Evolutionary conservation across 176 grass and related monocot species (phyloP).

Genomic region (Carex cristatella): DNA sequence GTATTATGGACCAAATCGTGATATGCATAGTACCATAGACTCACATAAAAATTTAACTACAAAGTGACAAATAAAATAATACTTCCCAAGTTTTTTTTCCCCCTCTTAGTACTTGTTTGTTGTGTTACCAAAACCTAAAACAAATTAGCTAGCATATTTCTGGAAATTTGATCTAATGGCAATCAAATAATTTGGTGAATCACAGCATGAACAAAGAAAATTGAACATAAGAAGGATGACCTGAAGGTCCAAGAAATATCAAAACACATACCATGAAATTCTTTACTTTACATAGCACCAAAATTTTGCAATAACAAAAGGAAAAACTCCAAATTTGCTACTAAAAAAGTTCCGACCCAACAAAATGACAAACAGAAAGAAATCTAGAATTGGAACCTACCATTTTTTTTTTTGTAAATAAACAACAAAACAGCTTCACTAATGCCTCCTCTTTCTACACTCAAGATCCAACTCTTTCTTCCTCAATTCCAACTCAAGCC

Average conservation of each 20-base stretch:
- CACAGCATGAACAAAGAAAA: not conserved
- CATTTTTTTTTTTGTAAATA: not conserved
- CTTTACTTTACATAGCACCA: not conserved
- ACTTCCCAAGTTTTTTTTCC: not conserved
- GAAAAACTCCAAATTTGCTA: not conserved
- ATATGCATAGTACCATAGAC: no score
- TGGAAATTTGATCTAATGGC: not conserved
- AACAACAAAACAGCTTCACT: not conserved
- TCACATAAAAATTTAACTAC: not conserved
- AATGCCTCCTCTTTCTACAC: constrained; percentile 39
- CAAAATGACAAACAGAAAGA: not conserved
- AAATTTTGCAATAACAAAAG: constrained; percentile 5
- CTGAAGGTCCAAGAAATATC: not conserved
- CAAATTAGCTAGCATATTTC: not conserved
- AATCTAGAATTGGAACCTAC: not conserved
- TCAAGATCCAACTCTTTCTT: constrained; percentile 60
- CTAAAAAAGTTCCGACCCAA: not conserved
- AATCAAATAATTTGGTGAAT: not conserved
- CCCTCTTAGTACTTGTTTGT: not conserved
- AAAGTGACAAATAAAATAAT: not conserved
- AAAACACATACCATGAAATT: not conserved
- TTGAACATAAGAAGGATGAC: not conserved
- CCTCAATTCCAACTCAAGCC: constrained; percentile 56
- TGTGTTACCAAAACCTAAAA: not conserved
- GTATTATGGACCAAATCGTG: no score